A percentile compares a stretch with the other conserved stretches of the same genome.
Conservation (phyloP, 1,284 basidiomycete genomes). For the Xerocomus minutiporus region DNA sequence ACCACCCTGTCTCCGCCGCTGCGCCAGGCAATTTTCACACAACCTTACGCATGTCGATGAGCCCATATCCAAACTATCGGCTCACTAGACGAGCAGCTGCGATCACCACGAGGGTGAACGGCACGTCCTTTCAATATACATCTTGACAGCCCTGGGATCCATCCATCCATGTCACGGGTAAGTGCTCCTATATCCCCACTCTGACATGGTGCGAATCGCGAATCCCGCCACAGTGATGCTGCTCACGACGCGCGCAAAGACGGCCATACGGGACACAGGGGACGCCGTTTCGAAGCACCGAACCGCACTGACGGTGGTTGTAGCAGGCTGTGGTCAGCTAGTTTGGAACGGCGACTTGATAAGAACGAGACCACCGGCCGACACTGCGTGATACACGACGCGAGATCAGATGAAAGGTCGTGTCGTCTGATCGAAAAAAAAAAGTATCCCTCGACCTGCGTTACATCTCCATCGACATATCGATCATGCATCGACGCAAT, state of each 20-base stretch:
- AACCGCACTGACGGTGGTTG: neutral
- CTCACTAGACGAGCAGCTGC: neutral
- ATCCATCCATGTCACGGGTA: too few relatives aligned
- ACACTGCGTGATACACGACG: neutral
- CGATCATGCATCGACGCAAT: too few relatives aligned
- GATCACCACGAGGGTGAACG: neutral
- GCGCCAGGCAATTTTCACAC: neutral
- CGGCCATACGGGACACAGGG: neutral
- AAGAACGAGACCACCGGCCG: neutral
- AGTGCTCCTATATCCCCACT: neutral
- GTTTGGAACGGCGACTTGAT: conserved; percentile 1
- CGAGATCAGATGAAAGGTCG: neutral
- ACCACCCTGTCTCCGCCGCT: neutral
- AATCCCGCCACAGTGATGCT: neutral
- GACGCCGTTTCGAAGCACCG: neutral
- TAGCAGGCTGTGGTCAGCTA: neutral
- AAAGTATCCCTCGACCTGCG: neutral
- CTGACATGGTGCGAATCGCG: neutral
- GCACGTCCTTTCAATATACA: neutral
- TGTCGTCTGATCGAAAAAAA: neutral
- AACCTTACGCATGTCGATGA: neutral
- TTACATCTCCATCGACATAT: too few relatives aligned
- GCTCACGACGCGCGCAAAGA: neutral
- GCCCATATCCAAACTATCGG: neutral
- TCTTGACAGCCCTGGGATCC: neutral